Conservation (phyloP, 768 basidiomycete genomes). For the Pisolithus tinctorius region DNA sequence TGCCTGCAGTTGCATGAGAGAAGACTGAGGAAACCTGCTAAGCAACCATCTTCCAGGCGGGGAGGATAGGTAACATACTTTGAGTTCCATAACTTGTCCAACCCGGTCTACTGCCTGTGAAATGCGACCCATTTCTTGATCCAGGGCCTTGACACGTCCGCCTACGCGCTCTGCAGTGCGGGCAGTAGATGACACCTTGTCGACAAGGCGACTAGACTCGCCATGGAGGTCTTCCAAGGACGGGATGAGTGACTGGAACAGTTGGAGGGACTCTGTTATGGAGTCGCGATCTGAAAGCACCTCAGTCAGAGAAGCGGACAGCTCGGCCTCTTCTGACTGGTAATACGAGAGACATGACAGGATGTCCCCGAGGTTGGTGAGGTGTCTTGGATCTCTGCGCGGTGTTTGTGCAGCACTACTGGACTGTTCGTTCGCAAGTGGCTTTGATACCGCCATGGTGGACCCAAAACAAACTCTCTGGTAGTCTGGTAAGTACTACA, state of each 20-base stretch:
- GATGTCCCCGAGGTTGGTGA: slow-evolving; percentile 64
- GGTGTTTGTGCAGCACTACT: background rate
- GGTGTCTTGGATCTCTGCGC: slow-evolving; percentile 25
- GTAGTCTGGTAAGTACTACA: background rate
- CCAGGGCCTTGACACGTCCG: slow-evolving; percentile 81
- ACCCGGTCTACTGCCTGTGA: slow-evolving; percentile 88
- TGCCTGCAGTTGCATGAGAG: slow-evolving; percentile 48
- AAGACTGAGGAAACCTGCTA: slow-evolving; percentile 42
- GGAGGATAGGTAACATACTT: slow-evolving; percentile 43
- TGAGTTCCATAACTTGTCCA: slow-evolving; percentile 90
- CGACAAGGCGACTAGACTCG: slow-evolving; percentile 49
- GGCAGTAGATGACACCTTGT: slow-evolving; percentile 64
- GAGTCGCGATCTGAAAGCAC: slow-evolving; percentile 66
- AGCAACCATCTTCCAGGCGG: slow-evolving; percentile 8
- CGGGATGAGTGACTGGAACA: slow-evolving; percentile 54
- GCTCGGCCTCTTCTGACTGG: slow-evolving; percentile 70
- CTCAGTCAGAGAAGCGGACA: slow-evolving; percentile 66
- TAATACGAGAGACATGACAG: slow-evolving; percentile 67
- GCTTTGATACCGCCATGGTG: slow-evolving; percentile 9
- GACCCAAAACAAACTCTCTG: background rate
- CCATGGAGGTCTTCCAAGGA: slow-evolving; percentile 54
- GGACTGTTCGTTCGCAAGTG: slow-evolving; percentile 2
- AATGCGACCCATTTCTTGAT: slow-evolving; percentile 90
- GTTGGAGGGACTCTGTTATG: slow-evolving; percentile 52
- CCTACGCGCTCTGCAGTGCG: slow-evolving; percentile 84